Evolutionary conservation across 2,329 filamentous ascomycete species (phyloP), one percentile per base, ranked within the genome.

Genomic region (Didymosphaeria variabile): DNA sequence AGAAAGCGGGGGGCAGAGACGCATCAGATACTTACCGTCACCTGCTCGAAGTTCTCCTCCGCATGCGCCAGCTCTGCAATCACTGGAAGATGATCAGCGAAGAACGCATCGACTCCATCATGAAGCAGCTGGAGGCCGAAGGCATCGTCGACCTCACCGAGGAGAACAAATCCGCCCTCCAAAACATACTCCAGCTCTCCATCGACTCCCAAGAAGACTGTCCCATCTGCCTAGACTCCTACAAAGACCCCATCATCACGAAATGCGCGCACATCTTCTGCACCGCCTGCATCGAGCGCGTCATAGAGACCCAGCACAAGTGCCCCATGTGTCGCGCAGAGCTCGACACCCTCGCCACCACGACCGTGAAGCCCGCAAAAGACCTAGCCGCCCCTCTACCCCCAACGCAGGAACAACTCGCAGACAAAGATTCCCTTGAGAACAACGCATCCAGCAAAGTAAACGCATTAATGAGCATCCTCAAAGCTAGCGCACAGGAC

Each of bases 201-300:
- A 90, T 94, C 57, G 92, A 96, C 65, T 90, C 84, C 49, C 91
- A 92, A 63, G 93, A 97, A 68, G 90, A 94, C 61, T 97, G 94
- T 71, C 84, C 91, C 0, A 86, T 97, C 55, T 97, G 94, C 76
- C 86, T 94, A 34, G 92, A 96, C 32, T 80, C 82, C 0, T 82
- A 94, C 2, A 87, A 87, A 29, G 81, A 86, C 3, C 92, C 93
- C 0, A 87, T 95, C 55, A 96, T 97, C 69, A 97, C 93, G 0
- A 87, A 89, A 51, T 97, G 93, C 79, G 92, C 91, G 29, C 93
- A 97, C 75, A 83, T 88, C 1, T 97, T 93, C 76, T 93, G 93
- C 67, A 83, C 82, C 23, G 79, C 81, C 5, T 97, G 94, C 74
- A 93, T 97, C 63, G 83, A 87, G 55, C 86, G 87, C 65, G 90